Evolutionary conservation across 192 early-diverging fungal genomes (phyloP), one percentile per base, ranked within the genome.

Genomic region (Physocladia obscura): DNA sequence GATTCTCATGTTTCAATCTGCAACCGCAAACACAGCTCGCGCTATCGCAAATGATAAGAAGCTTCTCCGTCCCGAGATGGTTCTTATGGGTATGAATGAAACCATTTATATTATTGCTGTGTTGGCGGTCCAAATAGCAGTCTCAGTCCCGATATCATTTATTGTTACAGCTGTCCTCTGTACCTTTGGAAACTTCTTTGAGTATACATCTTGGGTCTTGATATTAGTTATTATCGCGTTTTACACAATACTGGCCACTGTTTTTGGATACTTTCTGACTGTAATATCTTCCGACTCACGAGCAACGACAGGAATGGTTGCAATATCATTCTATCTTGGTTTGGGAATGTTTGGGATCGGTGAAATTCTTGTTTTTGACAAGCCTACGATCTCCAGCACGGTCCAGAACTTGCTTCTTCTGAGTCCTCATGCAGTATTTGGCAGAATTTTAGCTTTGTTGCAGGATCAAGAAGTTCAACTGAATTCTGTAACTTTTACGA

Each of bases 1-100:
- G 15, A 29, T 59, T 24, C 38, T 59, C 30, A 59, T 27, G 35
- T 59, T 59, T 24, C 57, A 59, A 13, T 11, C 57, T 35, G 57
- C 38, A 19, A 35, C 57, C 15, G 34, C 27, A 11, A 59, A 27
- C 34, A 17, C 27, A 27, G 17, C 27, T 59, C 57, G 57, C 6
- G 27, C 30, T 2, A 6, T 59, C 17, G 15, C 57, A 13, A 27
- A 13, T 15, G 57, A 59, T 17, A 22, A 13, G 15, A 36, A 11
- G 17, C 17, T 59, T 15, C 24, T 59, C 1, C 15, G 27, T 22
- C 57, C 57, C 1, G 57, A 36, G 19, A 59, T 59, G 57, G 19
- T 59, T 59, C 32, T 59, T 24, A 59, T 59, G 57, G 57, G 57
- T 17, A 19, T 59, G 57, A 27, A 59, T 36, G 57, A 59, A 36